Evolutionary conservation across 208 protist species (phyloP).

Genomic region (Wallacemonas sp.): DNA sequence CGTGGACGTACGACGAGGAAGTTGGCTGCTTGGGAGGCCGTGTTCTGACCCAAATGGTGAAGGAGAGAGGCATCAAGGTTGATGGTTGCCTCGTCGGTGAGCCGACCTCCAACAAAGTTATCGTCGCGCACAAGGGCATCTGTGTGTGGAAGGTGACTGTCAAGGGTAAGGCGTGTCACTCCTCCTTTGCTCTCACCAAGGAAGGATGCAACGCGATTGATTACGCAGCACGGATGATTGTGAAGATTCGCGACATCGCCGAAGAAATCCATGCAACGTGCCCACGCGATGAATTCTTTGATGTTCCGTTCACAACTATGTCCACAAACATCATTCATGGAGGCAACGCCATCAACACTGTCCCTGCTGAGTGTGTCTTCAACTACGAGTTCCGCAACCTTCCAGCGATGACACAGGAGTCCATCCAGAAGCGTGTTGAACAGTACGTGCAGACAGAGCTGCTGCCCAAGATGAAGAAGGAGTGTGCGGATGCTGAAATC

Average conservation of each 20-base stretch:
- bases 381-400: conserved; percentile 52
- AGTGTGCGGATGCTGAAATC: conserved; percentile 27
- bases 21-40: conserved; percentile 46
- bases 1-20: conserved; percentile 52
- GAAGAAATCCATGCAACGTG: conserved; percentile 31
- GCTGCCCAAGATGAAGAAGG: conserved; percentile 41
- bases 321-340: conserved; percentile 55
- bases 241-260: conserved; percentile 47
- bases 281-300: conserved; percentile 26
- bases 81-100: conserved; percentile 64
- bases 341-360: conserved; percentile 53
- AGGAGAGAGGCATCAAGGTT: conserved; percentile 29
- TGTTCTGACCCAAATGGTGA: conserved; percentile 36
- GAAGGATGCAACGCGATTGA: conserved; percentile 54
- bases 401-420: conserved; percentile 20
- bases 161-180: conserved; percentile 38
- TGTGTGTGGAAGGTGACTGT: conserved; percentile 30
- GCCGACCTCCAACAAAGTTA: conserved; percentile 54
- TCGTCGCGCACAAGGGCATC: conserved; percentile 60
- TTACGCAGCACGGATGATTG: conserved; percentile 47
- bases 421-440: conserved; percentile 35
- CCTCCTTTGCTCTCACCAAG: conserved; percentile 38
- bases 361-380: conserved; percentile 42
- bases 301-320: conserved; percentile 36
- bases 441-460: conserved; percentile 33